These are phyloP conservation scores for Fusarium subglutinans DNA, from an alignment of 2,329 filamentous ascomycete genomes.

Conservation along the genomic window DNA sequence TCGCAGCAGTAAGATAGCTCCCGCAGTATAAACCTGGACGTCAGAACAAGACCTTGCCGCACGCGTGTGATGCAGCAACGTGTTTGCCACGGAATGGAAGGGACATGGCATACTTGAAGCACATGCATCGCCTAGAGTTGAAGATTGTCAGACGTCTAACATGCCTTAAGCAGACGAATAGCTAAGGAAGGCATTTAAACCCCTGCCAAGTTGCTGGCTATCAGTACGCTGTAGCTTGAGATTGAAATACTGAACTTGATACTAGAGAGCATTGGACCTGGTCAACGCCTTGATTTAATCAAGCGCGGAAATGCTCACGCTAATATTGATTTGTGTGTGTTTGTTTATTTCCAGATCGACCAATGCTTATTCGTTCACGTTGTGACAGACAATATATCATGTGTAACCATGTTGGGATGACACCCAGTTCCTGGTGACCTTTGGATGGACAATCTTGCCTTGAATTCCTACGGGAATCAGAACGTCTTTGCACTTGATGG, in stretches of 20 bases:
- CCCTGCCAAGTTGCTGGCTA: not conserved
- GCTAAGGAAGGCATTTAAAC: conserved; percentile 1
- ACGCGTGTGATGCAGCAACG: not conserved
- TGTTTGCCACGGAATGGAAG: not conserved
- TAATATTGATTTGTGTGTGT: not conserved
- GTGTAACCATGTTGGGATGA: conserved; percentile 5
- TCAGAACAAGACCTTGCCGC: not conserved
- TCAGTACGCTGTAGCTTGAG: conserved; percentile 13
- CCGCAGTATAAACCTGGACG: not conserved
- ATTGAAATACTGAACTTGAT: conserved; percentile 8
- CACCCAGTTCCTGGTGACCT: not conserved
- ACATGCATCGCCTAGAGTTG: not conserved
- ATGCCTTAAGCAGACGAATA: not conserved
- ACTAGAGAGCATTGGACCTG: not conserved
- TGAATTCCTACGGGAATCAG: not conserved
- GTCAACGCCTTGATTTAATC: not conserved
- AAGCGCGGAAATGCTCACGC: not conserved
- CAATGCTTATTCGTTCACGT: not conserved
- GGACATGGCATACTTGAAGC: not conserved
- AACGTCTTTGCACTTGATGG: not conserved
- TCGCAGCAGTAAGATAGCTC: not conserved
- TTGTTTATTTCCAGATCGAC: not conserved
- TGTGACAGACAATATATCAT: not conserved
- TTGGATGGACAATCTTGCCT: not conserved
- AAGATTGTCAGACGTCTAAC: not conserved